phyloP scores from a whole-genome alignment of 2,329 filamentous ascomycete species.

The Ophiocordyceps sinensis region DNA sequence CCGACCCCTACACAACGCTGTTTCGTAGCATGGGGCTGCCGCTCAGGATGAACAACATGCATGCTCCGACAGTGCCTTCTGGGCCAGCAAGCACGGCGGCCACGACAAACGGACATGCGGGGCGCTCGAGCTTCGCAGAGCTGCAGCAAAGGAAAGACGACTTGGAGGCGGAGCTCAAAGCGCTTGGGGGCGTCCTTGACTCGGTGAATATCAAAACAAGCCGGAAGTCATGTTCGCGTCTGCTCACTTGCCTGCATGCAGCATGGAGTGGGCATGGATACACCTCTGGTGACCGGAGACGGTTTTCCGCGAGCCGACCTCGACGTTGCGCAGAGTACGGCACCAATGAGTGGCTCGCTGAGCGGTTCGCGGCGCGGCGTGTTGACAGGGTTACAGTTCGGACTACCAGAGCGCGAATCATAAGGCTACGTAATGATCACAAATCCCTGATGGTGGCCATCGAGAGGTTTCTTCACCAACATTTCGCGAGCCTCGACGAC shows the following conservation, averaged over 20 bases:
- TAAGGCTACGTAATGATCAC: constrained; percentile 83
- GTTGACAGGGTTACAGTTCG: constrained; percentile 45
- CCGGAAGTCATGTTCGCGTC: too few relatives aligned
- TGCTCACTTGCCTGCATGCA: constrained; percentile 23
- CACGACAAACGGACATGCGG: constrained; percentile 43
- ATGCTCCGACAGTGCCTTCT: constrained; percentile 49
- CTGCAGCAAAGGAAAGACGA: constrained; percentile 74
- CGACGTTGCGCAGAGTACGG: constrained; percentile 81
- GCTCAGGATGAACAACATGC: constrained; percentile 36
- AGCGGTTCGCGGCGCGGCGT: not conserved
- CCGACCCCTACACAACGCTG: not conserved
- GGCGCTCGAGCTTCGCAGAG: constrained; percentile 58
- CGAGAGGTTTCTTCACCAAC: constrained; percentile 75
- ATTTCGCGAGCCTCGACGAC: constrained; percentile 62
- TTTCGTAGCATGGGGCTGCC: constrained; percentile 5
- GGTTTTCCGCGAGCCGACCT: constrained; percentile 89
- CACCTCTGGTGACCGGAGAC: constrained; percentile 71
- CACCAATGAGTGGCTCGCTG: not conserved
- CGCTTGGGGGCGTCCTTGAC: constrained; percentile 73
- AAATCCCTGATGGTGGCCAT: constrained; percentile 74
- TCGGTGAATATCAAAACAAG: constrained; percentile 43
- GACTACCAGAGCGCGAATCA: constrained; percentile 82
- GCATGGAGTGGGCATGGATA: constrained; percentile 92
- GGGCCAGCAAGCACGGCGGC: constrained; percentile 52
- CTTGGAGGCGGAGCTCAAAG: constrained; percentile 74